Conservation (phyloP, 495 filamentous ascomycete species). For the Trichoderma parareesei region DNA sequence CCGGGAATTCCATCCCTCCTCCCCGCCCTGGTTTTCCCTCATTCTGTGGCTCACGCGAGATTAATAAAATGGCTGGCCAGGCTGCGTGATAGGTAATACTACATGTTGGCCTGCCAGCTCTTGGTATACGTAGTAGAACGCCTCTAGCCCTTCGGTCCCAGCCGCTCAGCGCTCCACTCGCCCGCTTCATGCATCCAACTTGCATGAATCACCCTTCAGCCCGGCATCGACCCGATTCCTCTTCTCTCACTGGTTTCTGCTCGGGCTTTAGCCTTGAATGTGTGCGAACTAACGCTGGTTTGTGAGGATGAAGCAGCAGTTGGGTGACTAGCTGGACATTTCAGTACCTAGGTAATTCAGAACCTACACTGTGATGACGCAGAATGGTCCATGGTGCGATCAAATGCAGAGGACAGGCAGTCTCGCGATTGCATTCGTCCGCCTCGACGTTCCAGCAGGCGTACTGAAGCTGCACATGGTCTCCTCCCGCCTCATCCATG, state of each 20-base stretch:
- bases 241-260: not conserved
- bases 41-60: not conserved
- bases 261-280: not conserved
- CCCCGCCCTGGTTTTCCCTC: not conserved
- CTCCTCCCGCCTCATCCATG: too few species aligned
- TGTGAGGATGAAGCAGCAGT: not conserved
- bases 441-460: too few species aligned
- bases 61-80: not conserved
- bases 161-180: not conserved
- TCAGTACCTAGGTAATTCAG: not conserved
- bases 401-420: too few species aligned
- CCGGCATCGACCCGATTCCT: not conserved
- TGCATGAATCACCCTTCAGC: slow-evolving; percentile 6
- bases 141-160: not conserved
- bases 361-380: slow-evolving; percentile 1
- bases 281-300: not conserved
- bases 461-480: too few species aligned
- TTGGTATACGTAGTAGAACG: not conserved
- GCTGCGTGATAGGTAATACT: not conserved
- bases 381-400: not conserved
- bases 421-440: too few species aligned
- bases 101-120: not conserved
- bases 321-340: not conserved
- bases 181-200: slow-evolving; percentile 2
- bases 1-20: too few species aligned